These are phyloP conservation scores for Clarireedia monteithiana DNA, from an alignment of 2,329 filamentous ascomycete species.

Conservation along the genomic window DNA sequence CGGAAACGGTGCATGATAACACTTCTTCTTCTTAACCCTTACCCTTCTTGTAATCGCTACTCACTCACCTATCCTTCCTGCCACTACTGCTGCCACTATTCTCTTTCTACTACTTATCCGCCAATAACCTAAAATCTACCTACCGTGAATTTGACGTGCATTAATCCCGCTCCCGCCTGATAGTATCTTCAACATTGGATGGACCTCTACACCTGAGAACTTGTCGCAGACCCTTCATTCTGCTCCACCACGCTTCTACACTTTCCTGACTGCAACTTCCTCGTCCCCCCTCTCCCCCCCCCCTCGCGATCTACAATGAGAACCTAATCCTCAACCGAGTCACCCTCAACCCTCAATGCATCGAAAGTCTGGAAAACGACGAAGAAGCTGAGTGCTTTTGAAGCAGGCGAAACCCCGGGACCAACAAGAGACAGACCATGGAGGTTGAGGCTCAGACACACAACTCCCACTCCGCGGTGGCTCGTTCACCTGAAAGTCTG, in stretches of 20 bases:
- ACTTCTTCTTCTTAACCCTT: background rate
- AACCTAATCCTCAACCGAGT: background rate
- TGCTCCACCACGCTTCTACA: background rate
- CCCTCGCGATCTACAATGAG: background rate
- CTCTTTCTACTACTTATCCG: background rate
- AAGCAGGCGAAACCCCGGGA: constrained; percentile 8
- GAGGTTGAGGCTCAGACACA: constrained; percentile 8
- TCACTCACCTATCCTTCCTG: background rate
- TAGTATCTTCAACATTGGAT: background rate
- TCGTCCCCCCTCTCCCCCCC: background rate
- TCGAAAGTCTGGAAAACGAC: constrained; percentile 16
- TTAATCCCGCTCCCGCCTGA: background rate
- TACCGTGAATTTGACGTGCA: background rate
- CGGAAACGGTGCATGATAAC: background rate
- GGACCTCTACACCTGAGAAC: background rate
- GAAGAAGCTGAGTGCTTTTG: constrained; percentile 11
- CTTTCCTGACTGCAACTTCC: background rate
- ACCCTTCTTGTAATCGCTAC: background rate
- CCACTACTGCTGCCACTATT: background rate
- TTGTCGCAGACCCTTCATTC: constrained; percentile 1
- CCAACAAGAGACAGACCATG: constrained; percentile 4
- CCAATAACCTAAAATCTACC: background rate
- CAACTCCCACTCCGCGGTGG: background rate
- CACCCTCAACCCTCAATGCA: constrained; percentile 18
- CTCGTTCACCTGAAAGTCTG: constrained; percentile 24